These are phyloP conservation scores for Stereocaulon alpinum DNA, from an alignment of 495 filamentous ascomycete species.

Conservation along the genomic window DNA sequence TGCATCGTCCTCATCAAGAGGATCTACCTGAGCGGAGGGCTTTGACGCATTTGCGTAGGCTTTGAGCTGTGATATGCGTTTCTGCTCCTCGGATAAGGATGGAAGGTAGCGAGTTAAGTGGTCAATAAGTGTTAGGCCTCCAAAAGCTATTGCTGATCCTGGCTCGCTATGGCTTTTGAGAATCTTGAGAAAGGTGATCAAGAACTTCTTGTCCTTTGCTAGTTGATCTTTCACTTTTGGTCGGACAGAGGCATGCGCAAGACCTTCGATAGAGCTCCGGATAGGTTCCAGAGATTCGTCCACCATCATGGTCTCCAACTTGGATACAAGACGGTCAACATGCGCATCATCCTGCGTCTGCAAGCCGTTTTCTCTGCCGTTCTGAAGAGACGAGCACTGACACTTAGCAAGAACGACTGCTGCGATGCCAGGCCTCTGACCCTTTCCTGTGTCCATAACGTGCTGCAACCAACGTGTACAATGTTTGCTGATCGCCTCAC, in stretches of 20 bases:
- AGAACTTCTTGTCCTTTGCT: slow-evolving; percentile 50
- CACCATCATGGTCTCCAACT: slow-evolving; percentile 69
- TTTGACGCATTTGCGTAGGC: slow-evolving; percentile 79
- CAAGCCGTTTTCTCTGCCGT: slow-evolving; percentile 31
- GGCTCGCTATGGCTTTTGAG: slow-evolving; percentile 33
- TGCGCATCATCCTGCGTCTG: slow-evolving; percentile 36
- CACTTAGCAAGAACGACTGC: slow-evolving; percentile 81
- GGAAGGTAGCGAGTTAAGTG: slow-evolving; percentile 80
- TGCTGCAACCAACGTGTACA: slow-evolving; percentile 77
- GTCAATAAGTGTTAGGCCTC: slow-evolving; percentile 67
- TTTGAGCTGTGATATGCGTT: slow-evolving; percentile 79
- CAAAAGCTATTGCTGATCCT: slow-evolving; percentile 61
- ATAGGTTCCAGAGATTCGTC: slow-evolving; percentile 45
- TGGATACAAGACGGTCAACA: slow-evolving; percentile 63
- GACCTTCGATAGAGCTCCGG: slow-evolving; percentile 73
- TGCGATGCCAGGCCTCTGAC: slow-evolving; percentile 56
- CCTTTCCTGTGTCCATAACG: slow-evolving; percentile 55
- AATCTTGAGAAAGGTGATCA: slow-evolving; percentile 54
- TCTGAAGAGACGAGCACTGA: slow-evolving; percentile 28
- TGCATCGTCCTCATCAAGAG: slow-evolving; percentile 60
- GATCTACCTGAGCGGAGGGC: slow-evolving; percentile 48
- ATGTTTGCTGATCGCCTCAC: slow-evolving; percentile 67
- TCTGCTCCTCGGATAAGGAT: slow-evolving; percentile 77
- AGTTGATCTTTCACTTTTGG: slow-evolving; percentile 74
- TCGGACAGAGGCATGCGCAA: slow-evolving; percentile 81